Evolutionary conservation across 2,329 filamentous ascomycete species (phyloP).

Genomic region (Verticillium albo-atrum): DNA sequence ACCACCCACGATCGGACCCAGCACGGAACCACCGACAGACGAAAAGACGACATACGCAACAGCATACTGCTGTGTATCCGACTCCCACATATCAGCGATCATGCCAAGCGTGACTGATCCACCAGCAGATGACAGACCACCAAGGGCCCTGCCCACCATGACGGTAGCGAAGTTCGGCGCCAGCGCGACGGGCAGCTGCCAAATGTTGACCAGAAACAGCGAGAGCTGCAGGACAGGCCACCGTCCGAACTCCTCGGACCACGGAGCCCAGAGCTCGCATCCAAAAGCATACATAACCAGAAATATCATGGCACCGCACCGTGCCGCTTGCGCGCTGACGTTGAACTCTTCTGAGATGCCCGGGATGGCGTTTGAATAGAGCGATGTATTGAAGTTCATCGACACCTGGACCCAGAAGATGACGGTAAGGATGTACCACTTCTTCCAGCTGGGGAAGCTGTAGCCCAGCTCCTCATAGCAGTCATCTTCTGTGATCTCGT

Average conservation of each 20-base stretch:
- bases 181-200: slow-evolving; percentile 66
- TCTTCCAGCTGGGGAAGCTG: slow-evolving; percentile 55
- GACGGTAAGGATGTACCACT: slow-evolving; percentile 69
- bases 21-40: slow-evolving; percentile 70
- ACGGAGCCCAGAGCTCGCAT: slow-evolving; percentile 84
- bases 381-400: slow-evolving; percentile 75
- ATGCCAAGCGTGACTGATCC: slow-evolving; percentile 71
- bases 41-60: slow-evolving; percentile 76
- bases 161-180: slow-evolving; percentile 69
- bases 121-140: slow-evolving; percentile 66
- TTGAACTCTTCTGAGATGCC: slow-evolving; percentile 64
- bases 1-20: slow-evolving; percentile 75
- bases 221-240: slow-evolving; percentile 71
- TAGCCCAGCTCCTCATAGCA: slow-evolving; percentile 65
- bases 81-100: slow-evolving; percentile 71
- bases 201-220: slow-evolving; percentile 73
- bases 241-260: slow-evolving; percentile 78
- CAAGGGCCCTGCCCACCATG: slow-evolving; percentile 65
- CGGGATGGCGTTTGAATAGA: slow-evolving; percentile 65
- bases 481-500: slow-evolving; percentile 49
- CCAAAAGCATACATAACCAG: slow-evolving; percentile 78
- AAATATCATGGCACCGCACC: slow-evolving; percentile 74
- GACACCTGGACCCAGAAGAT: slow-evolving; percentile 71
- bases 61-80: slow-evolving; percentile 68
- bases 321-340: slow-evolving; percentile 64